These are phyloP conservation scores for Coniochaeta hoffmannii DNA, from an alignment of 2,329 filamentous ascomycete genomes.

Conservation along the genomic window DNA sequence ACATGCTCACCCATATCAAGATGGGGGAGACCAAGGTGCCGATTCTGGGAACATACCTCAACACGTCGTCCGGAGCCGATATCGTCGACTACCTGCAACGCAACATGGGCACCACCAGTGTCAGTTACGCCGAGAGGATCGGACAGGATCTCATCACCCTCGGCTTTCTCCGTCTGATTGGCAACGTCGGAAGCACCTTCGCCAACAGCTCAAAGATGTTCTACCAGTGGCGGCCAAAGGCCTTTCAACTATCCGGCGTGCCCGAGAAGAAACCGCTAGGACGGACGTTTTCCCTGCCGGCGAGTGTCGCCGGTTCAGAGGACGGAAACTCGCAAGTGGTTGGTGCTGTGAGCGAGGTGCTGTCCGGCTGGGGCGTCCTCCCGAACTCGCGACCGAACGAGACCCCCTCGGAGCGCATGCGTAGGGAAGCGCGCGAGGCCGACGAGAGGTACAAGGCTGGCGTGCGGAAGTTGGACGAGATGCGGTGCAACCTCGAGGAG, in stretches of 20 bases:
- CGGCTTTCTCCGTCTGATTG: conserved; percentile 83
- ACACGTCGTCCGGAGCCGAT: conserved; percentile 83
- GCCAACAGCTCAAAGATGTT: conserved; percentile 96
- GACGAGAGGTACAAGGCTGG: conserved; percentile 90
- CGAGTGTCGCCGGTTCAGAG: conserved; percentile 49
- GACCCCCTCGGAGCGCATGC: conserved; percentile 77
- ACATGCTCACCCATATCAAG: conserved; percentile 82
- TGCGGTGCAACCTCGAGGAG: conserved; percentile 93
- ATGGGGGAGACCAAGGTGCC: conserved; percentile 90
- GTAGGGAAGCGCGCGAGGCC: conserved; percentile 80
- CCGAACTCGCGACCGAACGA: conserved; percentile 91
- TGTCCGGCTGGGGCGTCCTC: conserved; percentile 87
- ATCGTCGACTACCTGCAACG: conserved; percentile 94
- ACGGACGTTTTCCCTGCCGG: conserved; percentile 66
- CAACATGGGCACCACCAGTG: conserved; percentile 72
- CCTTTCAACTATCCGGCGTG: conserved; percentile 79
- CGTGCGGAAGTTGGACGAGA: conserved; percentile 78
- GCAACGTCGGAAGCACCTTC: conserved; percentile 91
- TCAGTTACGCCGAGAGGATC: conserved; percentile 89
- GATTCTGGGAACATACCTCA: conserved; percentile 89
- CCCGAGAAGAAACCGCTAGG: conserved; percentile 78
- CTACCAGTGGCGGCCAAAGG: conserved; percentile 93
- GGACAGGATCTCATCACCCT: conserved; percentile 85
- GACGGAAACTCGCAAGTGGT: conserved; percentile 70
- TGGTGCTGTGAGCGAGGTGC: conserved; percentile 78